Conservation (phyloP, 2,329 filamentous ascomycete genomes). For the Penicillium olsonii region DNA sequence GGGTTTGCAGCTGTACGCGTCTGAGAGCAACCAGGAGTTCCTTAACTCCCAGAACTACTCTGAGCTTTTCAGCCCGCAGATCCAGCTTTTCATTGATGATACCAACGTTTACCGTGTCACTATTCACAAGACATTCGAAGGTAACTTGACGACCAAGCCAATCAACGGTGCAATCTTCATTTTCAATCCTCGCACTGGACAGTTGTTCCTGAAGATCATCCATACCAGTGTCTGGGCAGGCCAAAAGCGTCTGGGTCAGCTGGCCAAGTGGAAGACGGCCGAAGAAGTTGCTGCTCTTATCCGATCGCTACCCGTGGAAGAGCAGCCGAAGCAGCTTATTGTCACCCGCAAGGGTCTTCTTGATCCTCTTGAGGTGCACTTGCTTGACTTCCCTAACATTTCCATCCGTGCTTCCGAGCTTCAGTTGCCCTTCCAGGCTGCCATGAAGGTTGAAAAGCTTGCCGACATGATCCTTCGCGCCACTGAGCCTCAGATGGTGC, state of each 20-base stretch:
- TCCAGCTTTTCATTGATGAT: conserved; percentile 97
- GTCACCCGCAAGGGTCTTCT: conserved; percentile 96
- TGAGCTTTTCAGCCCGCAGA: conserved; percentile 98
- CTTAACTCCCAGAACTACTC: conserved; percentile 99
- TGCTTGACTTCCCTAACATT: conserved; percentile 98
- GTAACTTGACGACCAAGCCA: conserved; percentile 97
- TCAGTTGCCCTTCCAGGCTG: conserved; percentile 96
- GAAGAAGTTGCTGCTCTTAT: conserved; percentile 99
- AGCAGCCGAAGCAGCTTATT: conserved; percentile 98
- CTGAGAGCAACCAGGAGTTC: conserved; percentile 98
- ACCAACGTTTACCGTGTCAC: conserved; percentile 99
- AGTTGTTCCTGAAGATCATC: conserved; percentile 98
- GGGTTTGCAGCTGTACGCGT: conserved; percentile 95
- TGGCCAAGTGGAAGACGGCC: conserved; percentile 99
- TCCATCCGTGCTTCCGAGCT: conserved; percentile 96
- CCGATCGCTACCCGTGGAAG: conserved; percentile 90
- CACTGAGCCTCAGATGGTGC: conserved; percentile 98
- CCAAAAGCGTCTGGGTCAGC: conserved; percentile 96
- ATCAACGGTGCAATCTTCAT: conserved; percentile 99
- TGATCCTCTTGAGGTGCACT: conserved; percentile 93
- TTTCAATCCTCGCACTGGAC: conserved; percentile 97
- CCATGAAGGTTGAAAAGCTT: conserved; percentile 99
- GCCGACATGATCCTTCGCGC: conserved; percentile 98
- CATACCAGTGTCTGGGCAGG: conserved; percentile 99
- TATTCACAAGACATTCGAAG: conserved; percentile 99